phyloP scores from a whole-genome alignment of 176 grass and related monocot genomes.

The Oryza meridionalis region DNA sequence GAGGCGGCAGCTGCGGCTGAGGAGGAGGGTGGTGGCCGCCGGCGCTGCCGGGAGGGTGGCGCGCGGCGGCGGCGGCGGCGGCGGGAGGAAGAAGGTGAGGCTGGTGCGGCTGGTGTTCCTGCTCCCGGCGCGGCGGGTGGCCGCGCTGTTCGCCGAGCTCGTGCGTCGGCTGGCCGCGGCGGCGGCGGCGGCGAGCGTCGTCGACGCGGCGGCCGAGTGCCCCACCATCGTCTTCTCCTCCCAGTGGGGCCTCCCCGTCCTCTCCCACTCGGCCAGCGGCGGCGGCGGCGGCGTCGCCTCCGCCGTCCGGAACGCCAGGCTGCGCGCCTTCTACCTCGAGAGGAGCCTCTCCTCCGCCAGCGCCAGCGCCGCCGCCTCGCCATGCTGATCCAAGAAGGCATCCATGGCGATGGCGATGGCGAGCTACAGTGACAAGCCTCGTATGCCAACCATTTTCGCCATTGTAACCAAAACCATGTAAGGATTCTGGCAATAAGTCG shows the following conservation, averaged over 20 bases:
- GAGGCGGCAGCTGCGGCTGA: conserved; percentile 41
- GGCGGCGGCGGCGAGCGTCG: conserved; percentile 10
- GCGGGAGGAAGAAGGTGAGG: conserved; percentile 24
- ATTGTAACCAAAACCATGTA: conserved; percentile 20
- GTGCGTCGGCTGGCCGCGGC: conserved; percentile 43
- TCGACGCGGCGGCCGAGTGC: conserved; percentile 34
- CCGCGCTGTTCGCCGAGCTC: conserved; percentile 64
- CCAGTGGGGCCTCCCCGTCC: conserved; percentile 76
- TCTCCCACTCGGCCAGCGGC: conserved; percentile 56
- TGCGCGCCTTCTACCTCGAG: conserved; percentile 55
- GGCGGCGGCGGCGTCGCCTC: conserved; percentile 10
- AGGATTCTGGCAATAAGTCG: conserved; percentile 23
- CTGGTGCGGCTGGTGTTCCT: conserved; percentile 51
- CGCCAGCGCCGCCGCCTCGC: conserved; percentile 32
- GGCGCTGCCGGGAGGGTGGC: neutral
- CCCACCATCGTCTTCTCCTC: conserved; percentile 73
- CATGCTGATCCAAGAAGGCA: conserved; percentile 40
- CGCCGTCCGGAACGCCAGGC: conserved; percentile 43
- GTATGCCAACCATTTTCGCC: conserved; percentile 13
- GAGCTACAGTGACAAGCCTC: conserved; percentile 21
- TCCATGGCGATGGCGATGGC: neutral
- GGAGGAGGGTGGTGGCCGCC: conserved; percentile 24
- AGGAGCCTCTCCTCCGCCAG: conserved; percentile 45
- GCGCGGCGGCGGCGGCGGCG: neutral
- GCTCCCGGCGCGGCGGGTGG: conserved; percentile 51